Evolutionary conservation across 2,329 filamentous ascomycete genomes (phyloP).

Genomic region (Colletotrichum euphorbiae): DNA sequence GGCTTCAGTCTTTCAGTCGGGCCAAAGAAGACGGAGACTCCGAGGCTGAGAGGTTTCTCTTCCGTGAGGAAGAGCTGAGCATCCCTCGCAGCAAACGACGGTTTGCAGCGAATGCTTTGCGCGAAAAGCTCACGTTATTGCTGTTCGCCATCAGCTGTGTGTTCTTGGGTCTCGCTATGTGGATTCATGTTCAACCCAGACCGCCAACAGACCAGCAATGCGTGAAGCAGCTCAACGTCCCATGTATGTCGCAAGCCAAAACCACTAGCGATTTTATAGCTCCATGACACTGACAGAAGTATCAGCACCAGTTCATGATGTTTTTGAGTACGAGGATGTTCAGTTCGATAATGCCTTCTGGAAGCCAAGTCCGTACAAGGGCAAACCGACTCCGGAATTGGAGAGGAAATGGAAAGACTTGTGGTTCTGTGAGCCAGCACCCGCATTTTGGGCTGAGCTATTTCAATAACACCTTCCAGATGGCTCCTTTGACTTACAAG

Average conservation of each 20-base stretch:
- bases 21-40: not conserved
- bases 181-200: conserved; percentile 9
- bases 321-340: conserved; percentile 23
- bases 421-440: conserved; percentile 20
- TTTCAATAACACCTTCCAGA: not conserved
- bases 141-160: not conserved
- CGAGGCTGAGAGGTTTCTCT: conserved; percentile 7
- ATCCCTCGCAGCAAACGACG: not conserved
- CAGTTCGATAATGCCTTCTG: conserved; percentile 29
- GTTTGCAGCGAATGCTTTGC: not conserved
- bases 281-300: not conserved
- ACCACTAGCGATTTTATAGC: not conserved
- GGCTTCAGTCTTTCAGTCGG: not conserved
- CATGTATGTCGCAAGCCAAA: conserved; percentile 2
- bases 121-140: not conserved
- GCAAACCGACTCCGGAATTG: conserved; percentile 23
- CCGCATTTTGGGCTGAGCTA: not conserved
- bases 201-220: conserved; percentile 17
- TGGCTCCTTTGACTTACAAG: conserved; percentile 24
- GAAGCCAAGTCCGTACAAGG: conserved; percentile 31
- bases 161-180: conserved; percentile 3
- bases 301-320: conserved; percentile 17
- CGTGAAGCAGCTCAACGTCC: conserved; percentile 2
- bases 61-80: not conserved
- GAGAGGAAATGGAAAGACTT: conserved; percentile 25